Percentiles rank a stretch among this genome's conserved stretches.
phyloP scores from a whole-genome alignment of 1,284 basidiomycete species.

The Fomitopsis palustris region DNA sequence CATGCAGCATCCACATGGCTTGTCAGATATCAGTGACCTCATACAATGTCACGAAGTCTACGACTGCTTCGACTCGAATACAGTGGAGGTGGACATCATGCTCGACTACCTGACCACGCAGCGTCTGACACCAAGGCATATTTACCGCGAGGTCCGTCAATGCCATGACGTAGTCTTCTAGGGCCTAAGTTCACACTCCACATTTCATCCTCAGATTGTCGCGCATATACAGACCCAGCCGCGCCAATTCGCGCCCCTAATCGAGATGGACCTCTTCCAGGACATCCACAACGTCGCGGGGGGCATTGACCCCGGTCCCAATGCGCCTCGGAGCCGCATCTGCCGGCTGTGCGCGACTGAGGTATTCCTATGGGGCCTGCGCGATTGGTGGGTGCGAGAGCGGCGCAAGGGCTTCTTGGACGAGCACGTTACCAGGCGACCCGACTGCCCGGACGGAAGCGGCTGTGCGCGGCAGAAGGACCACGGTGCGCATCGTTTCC shows the following conservation, averaged over 20 bases:
- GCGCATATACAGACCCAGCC: conserved; percentile 56
- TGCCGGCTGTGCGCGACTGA: conserved; percentile 72
- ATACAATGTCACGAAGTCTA: conserved; percentile 72
- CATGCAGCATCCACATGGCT: conserved; percentile 63
- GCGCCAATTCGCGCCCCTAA: conserved; percentile 55
- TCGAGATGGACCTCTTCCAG: conserved; percentile 64
- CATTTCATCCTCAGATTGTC: conserved; percentile 46
- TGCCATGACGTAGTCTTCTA: not conserved
- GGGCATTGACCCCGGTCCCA: conserved; percentile 50
- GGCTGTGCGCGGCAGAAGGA: conserved; percentile 58
- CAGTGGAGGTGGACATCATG: conserved; percentile 75
- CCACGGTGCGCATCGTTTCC: conserved; percentile 43
- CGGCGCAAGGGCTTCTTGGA: conserved; percentile 63
- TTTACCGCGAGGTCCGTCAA: conserved; percentile 64
- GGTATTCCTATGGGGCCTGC: conserved; percentile 67
- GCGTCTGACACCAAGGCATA: conserved; percentile 56
- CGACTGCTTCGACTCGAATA: conserved; percentile 72
- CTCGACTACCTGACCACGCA: conserved; percentile 67
- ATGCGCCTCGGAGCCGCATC: conserved; percentile 50
- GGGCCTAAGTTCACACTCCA: not conserved
- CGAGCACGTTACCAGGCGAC: conserved; percentile 45
- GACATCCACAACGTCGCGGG: conserved; percentile 57
- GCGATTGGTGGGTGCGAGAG: conserved; percentile 78
- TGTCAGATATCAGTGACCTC: conserved; percentile 63
- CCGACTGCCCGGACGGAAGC: conserved; percentile 60